Evolutionary conservation across 441 rosid species (phyloP).

Genomic region (Gossypium aridum): DNA sequence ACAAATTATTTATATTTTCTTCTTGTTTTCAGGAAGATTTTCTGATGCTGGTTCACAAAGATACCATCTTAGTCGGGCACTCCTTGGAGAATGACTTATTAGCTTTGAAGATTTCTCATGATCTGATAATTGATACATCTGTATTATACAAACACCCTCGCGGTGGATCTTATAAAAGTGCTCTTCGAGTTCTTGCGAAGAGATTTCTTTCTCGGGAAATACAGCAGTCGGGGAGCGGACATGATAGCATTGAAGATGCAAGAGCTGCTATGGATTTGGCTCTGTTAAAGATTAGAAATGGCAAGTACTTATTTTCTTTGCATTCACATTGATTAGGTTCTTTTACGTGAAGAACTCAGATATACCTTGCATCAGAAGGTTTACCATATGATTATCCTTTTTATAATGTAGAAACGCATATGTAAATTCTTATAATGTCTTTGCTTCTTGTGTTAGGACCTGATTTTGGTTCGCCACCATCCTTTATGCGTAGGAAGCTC

Average conservation of each 20-base stretch:
- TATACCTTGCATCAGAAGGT: not conserved
- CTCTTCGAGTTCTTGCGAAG: conserved; percentile 82
- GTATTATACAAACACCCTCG: conserved; percentile 79
- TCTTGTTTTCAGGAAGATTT: conserved; percentile 70
- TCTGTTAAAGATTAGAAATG: conserved; percentile 71
- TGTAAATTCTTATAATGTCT: conserved; percentile 10
- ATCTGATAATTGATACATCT: conserved; percentile 88
- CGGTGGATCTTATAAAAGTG: conserved; percentile 69
- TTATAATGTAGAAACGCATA: conserved; percentile 6
- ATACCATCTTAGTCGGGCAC: conserved; percentile 88
- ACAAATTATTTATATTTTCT: conserved; percentile 15
- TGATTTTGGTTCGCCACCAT: conserved; percentile 74
- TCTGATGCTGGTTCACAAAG: conserved; percentile 69
- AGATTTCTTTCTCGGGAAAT: conserved; percentile 81
- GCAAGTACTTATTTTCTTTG: conserved; percentile 31
- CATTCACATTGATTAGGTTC: not conserved
- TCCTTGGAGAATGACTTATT: conserved; percentile 90
- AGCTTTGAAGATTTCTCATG: conserved; percentile 78
- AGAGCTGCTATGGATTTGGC: conserved; percentile 88
- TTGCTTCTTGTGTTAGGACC: conserved; percentile 55
- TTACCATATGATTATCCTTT: not conserved
- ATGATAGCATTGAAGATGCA: conserved; percentile 94
- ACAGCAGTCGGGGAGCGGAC: conserved; percentile 75
- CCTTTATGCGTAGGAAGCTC: conserved; percentile 55
- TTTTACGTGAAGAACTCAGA: not conserved